These are phyloP conservation scores for Exsudoporus floridanus DNA, from an alignment of 1,284 basidiomycete species.

Conservation along the genomic window DNA sequence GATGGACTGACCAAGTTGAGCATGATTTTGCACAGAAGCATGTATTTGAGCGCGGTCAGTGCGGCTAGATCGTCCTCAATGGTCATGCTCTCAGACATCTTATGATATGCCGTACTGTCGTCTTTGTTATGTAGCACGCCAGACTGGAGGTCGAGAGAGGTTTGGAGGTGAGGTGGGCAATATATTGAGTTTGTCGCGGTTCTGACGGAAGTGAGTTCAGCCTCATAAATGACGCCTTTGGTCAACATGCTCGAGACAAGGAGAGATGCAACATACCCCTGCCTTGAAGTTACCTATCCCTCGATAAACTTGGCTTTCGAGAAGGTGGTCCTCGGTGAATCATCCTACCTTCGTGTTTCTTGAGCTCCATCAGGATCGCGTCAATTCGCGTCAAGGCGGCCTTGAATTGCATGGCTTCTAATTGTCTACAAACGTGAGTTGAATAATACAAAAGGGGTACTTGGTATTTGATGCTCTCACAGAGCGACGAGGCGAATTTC, in stretches of 20 bases:
- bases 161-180: constrained; percentile 92
- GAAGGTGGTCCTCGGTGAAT: constrained; percentile 96
- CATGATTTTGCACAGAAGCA: constrained; percentile 99
- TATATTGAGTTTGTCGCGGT: constrained; percentile 98
- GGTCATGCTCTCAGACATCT: constrained; percentile 85
- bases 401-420: constrained; percentile 78
- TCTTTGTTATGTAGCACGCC: constrained; percentile 96
- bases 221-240: constrained; percentile 45
- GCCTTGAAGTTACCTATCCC: constrained; percentile 93
- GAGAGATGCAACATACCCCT: constrained; percentile 56
- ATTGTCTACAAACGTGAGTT: constrained; percentile 49
- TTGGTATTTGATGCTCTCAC: constrained; percentile 42
- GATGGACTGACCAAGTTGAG: constrained; percentile 72
- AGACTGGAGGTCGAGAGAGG: constrained; percentile 88
- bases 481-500: constrained; percentile 88
- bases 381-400: constrained; percentile 84
- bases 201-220: constrained; percentile 87
- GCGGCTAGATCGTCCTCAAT: constrained; percentile 74
- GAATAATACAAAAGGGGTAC: not conserved
- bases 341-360: constrained; percentile 96
- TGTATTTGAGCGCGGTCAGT: constrained; percentile 92
- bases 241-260: not conserved
- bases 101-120: constrained; percentile 98
- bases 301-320: constrained; percentile 90
- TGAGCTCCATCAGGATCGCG: constrained; percentile 84